Percentiles rank a stretch among this genome's conserved stretches.
Conservation (phyloP, 345 rosid genomes). For the Arabidopsis thaliana region DNA sequence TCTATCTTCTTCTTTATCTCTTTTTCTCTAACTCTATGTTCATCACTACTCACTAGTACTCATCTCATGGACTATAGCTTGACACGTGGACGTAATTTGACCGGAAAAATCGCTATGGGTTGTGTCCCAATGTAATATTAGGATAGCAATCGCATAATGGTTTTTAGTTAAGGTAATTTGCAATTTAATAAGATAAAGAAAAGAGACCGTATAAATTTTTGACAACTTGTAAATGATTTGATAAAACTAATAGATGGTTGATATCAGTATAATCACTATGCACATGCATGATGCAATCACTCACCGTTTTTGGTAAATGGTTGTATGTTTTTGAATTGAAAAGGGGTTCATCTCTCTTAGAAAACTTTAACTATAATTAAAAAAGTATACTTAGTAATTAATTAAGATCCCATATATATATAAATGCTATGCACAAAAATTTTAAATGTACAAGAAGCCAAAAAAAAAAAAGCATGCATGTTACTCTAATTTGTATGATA, state of each 20-base stretch:
- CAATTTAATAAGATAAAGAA: not conserved
- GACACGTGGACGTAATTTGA: not conserved
- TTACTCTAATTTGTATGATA: constrained; percentile 19
- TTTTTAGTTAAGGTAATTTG: not conserved
- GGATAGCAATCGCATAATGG: not conserved
- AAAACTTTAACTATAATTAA: too few species aligned
- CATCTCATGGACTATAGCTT: not conserved
- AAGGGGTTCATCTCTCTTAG: too few species aligned
- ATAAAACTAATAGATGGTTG: too few species aligned
- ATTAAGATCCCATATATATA: too few species aligned
- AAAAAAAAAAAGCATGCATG: constrained; percentile 1
- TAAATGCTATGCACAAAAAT: not conserved
- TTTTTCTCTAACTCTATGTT: not conserved
- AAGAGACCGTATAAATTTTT: too few species aligned
- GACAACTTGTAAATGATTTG: not conserved
- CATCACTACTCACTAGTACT: not conserved
- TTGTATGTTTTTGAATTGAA: not conserved
- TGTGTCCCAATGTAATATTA: not conserved
- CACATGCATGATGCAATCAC: not conserved
- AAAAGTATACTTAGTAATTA: too few species aligned
- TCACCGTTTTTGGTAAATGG: not conserved
- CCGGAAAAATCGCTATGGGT: not conserved
- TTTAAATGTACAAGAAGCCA: not conserved
- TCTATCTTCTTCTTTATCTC: not conserved
- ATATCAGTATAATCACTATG: too few species aligned